phyloP scores from a whole-genome alignment of 176 grass and related monocot genomes.

The Musa itinerans region DNA sequence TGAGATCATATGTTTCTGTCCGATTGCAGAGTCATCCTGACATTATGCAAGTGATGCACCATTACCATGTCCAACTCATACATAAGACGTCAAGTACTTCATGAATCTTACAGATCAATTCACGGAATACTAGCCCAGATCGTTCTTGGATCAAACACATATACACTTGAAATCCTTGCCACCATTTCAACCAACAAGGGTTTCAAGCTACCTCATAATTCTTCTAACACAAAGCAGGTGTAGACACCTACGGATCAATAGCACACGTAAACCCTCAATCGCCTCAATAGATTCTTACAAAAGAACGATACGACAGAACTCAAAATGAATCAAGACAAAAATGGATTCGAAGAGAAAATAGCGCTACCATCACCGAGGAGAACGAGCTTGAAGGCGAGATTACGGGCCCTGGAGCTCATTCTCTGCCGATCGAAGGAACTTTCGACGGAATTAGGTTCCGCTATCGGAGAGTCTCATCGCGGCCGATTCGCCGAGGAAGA shows the following conservation, averaged over 20 bases:
- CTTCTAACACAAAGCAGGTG: not conserved
- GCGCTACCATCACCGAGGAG: conserved; percentile 59
- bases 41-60: no score
- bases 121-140: no score
- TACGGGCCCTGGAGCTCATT: conserved; percentile 36
- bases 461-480: not conserved
- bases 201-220: not conserved
- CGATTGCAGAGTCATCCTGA: no score
- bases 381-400: conserved; percentile 63
- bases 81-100: no score
- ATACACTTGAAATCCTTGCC: not conserved
- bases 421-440: not conserved
- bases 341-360: not conserved
- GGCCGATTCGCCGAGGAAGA: not conserved
- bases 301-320: not conserved
- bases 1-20: no score
- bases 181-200: not conserved
- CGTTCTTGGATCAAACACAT: no score
- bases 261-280: not conserved
- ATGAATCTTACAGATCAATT: no score
- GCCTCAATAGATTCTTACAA: not conserved
- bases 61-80: no score
- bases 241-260: not conserved
- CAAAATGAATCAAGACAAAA: not conserved
- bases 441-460: not conserved